Evolutionary conservation across 2,329 filamentous ascomycete genomes (phyloP).

Genomic region (Verticillium zaregamsianum): DNA sequence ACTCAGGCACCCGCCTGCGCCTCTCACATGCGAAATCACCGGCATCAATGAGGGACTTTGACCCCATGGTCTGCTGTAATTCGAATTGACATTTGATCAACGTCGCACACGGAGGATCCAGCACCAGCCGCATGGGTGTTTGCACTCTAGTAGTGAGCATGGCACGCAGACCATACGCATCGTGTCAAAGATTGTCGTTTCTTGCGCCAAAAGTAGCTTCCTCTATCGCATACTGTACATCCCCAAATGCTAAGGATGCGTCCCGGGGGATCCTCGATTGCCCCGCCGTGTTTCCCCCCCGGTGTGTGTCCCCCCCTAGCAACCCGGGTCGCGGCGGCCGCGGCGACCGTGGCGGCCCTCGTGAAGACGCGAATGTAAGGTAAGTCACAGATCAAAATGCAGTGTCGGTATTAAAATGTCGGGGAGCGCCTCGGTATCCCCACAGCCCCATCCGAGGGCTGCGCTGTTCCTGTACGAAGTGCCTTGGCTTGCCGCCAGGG

Average conservation of each 20-base stretch:
- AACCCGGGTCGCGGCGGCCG: background rate
- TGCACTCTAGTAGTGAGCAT: too few relatives aligned
- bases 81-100: too few relatives aligned
- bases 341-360: background rate
- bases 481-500: background rate
- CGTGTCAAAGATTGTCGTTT: background rate
- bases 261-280: background rate
- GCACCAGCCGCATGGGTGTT: too few relatives aligned
- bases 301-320: background rate
- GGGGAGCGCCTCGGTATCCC: background rate
- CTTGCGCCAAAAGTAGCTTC: background rate
- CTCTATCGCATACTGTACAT: conserved; percentile 2
- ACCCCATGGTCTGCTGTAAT: too few relatives aligned
- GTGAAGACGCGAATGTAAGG: background rate
- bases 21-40: too few relatives aligned
- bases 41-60: too few relatives aligned
- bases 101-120: too few relatives aligned
- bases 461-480: background rate
- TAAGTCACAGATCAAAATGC: conserved; percentile 2
- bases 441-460: background rate
- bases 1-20: too few relatives aligned
- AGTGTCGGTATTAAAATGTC: background rate
- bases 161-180: background rate
- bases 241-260: conserved; percentile 3
- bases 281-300: background rate